A percentile compares a stretch with the other conserved stretches of the same genome.
Evolutionary conservation across 495 filamentous ascomycete species (phyloP).

Genomic region (Aspergillus carlsbadensis): DNA sequence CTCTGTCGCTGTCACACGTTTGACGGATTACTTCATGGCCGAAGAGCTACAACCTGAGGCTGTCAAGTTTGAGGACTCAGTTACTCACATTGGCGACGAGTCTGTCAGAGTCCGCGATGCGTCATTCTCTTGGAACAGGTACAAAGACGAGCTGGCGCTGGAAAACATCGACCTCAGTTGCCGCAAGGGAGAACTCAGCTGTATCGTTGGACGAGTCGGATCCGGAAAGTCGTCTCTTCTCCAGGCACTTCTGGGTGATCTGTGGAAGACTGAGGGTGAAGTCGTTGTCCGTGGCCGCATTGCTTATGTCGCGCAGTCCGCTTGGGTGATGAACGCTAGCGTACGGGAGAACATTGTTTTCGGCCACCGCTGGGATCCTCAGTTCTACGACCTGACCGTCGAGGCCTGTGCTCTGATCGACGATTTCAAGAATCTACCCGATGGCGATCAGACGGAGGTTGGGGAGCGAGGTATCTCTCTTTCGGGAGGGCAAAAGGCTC

Average conservation of each 20-base stretch:
- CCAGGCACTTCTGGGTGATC: slow-evolving; percentile 80
- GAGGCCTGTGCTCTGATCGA: slow-evolving; percentile 90
- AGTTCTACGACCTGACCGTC: slow-evolving; percentile 91
- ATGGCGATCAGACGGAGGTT: slow-evolving; percentile 95
- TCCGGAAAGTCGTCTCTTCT: slow-evolving; percentile 92
- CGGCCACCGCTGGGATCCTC: slow-evolving; percentile 89
- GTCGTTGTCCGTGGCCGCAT: slow-evolving; percentile 76
- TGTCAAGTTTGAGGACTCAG: slow-evolving; percentile 64
- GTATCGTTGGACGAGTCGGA: slow-evolving; percentile 93
- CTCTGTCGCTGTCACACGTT: slow-evolving; percentile 82
- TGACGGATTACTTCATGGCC: slow-evolving; percentile 82
- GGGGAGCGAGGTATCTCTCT: slow-evolving; percentile 97
- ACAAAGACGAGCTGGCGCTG: slow-evolving; percentile 59
- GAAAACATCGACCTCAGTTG: slow-evolving; percentile 83
- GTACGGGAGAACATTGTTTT: slow-evolving; percentile 97
- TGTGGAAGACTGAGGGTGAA: slow-evolving; percentile 86
- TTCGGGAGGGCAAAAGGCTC: slow-evolving; percentile 94
- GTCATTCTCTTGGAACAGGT: slow-evolving; percentile 91
- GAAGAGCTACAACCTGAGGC: slow-evolving; percentile 91
- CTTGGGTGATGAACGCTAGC: slow-evolving; percentile 98
- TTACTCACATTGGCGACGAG: slow-evolving; percentile 75
- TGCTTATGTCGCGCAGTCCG: slow-evolving; percentile 88
- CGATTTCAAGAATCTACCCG: slow-evolving; percentile 89
- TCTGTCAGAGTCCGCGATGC: slow-evolving; percentile 78
- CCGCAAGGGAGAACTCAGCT: slow-evolving; percentile 86